Evolutionary conservation across 495 filamentous ascomycete genomes (phyloP).

Genomic region (Penicillium mononematosum): DNA sequence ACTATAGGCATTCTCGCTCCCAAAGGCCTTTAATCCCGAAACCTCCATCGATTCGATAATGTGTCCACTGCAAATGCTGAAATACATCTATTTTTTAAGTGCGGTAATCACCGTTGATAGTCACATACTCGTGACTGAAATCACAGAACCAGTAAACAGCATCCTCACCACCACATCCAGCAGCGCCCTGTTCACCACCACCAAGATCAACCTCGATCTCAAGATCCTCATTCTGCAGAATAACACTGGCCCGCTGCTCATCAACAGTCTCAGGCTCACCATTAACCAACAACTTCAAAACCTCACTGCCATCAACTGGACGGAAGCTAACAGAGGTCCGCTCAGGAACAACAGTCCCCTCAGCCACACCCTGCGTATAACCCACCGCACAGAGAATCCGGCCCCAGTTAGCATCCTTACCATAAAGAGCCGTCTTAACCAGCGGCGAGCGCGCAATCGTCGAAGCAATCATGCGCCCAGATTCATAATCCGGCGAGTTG

Average conservation of each 20-base stretch:
- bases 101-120: conserved; percentile 89
- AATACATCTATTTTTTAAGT: conserved; percentile 48
- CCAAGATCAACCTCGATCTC: conserved; percentile 73
- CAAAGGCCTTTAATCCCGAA: background rate
- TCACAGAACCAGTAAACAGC: conserved; percentile 94
- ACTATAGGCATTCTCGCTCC: background rate
- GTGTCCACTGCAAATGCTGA: background rate
- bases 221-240: conserved; percentile 81
- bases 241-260: conserved; percentile 79
- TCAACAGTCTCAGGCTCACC: conserved; percentile 94
- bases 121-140: conserved; percentile 96
- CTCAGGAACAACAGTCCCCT: conserved; percentile 69
- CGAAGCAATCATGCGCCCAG: conserved; percentile 69
- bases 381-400: conserved; percentile 94
- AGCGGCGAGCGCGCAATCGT: conserved; percentile 92
- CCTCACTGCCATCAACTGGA: conserved; percentile 75
- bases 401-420: conserved; percentile 97
- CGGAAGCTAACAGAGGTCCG: conserved; percentile 90
- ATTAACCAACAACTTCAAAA: conserved; percentile 80
- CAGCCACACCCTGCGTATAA: conserved; percentile 69
- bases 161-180: conserved; percentile 60
- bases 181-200: conserved; percentile 43
- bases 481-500: conserved; percentile 64
- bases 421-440: conserved; percentile 96
- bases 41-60: background rate